phyloP scores from a whole-genome alignment of 441 rosid genomes.

The Mallotus japonicus region DNA sequence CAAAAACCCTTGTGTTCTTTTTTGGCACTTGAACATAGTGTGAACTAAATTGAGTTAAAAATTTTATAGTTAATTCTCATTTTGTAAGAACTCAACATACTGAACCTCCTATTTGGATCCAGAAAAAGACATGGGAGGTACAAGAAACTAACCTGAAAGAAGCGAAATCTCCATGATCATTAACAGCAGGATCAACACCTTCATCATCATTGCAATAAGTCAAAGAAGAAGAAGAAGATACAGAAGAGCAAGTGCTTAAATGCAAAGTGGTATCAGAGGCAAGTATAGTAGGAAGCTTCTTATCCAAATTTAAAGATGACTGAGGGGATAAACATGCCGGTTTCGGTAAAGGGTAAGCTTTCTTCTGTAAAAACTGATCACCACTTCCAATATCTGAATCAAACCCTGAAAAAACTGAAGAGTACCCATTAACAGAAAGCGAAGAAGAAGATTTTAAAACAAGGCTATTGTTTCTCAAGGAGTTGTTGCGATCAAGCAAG shows the following conservation, averaged over 20 bases:
- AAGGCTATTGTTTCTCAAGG: slow-evolving; percentile 15
- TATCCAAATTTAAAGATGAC: neutral
- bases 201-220: slow-evolving; percentile 9
- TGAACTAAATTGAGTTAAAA: too few species aligned
- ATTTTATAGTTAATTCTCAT: too few species aligned
- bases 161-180: slow-evolving; percentile 7
- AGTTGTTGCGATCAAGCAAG: neutral
- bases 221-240: slow-evolving; percentile 14
- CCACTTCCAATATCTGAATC: slow-evolving; percentile 8
- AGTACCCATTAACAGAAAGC: neutral
- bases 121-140: neutral
- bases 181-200: neutral
- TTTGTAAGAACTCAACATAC: too few species aligned
- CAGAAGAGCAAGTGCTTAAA: slow-evolving; percentile 3
- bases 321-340: too few species aligned
- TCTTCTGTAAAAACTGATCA: neutral
- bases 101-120: too few species aligned
- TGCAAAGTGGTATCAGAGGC: neutral
- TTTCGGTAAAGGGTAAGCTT: neutral
- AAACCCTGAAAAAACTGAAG: slow-evolving; percentile 2
- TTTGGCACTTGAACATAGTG: too few species aligned
- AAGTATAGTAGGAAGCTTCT: neutral
- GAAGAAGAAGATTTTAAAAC: slow-evolving; percentile 5
- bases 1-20: too few species aligned
- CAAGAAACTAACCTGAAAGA: slow-evolving; percentile 18